Base-by-base conservation (phyloP, 352 stramenopile species). In the Pilasporangium apinafurcum region DNA sequence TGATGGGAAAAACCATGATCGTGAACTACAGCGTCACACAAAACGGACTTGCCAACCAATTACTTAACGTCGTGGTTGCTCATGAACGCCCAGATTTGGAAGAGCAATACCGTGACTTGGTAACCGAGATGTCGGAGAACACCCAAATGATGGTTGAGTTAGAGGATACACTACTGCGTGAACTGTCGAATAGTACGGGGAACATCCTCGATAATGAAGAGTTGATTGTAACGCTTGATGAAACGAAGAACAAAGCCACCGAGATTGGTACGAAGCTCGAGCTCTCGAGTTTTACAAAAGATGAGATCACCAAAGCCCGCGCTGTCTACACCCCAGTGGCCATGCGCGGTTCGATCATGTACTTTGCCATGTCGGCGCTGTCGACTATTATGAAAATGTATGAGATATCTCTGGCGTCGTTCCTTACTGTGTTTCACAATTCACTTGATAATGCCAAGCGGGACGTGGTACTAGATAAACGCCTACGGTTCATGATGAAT, bases 1-100 rank as follows among this genome's bases (percentile, higher is more conserved):
- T 98, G 25, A 98, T 98, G 91, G 86, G 90, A 21, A 97, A 98
- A 46, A 97, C 90, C 0, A 97, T 96, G 87, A 95, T 98, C 34
- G 91, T 98, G 43, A 98, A 98, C 65, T 98, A 98, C 65, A 92
- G 80, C 44, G 92, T 98, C 6, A 98, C 92, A 0, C 83, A 96
- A 40, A 72, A 92, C 26, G 92, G 92, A 0, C 56, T 98, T 3
- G 83, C 87, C 0, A 96, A 97, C 56, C 92, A 98, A 45, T 71
- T 98, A 14, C 54, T 98, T 1, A 96, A 98, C 53, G 86, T 96
- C 2, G 92, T 98, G 4, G 92, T 98, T 5, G 88, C 65, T 1
- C 88, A 98, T 48, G 92, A 98, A 45, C 73, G 92, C 1, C 82
- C 85, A 0, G 92, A 98, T 48, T 54, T 98, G 0, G 92, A 97